Evolutionary conservation across 768 basidiomycete genomes (phyloP).

Genomic region (Termitomyces sp.): DNA sequence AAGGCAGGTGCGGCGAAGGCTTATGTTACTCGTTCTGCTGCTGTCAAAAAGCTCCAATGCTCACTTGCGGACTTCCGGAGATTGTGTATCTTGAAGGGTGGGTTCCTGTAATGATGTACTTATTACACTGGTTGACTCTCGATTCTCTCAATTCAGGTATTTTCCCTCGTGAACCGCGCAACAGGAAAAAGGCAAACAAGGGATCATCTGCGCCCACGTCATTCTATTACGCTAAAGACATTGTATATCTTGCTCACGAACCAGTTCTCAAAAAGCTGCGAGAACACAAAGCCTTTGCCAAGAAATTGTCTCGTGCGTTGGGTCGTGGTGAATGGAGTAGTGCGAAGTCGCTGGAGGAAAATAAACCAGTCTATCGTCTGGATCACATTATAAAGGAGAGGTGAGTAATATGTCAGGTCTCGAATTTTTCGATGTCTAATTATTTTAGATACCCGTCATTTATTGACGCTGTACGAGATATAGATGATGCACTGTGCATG

Average conservation of each 20-base stretch:
- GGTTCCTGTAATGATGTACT: conserved; percentile 18
- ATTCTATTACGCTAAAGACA: conserved; percentile 98
- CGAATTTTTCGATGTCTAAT: conserved; percentile 5
- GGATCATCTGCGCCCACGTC: conserved; percentile 96
- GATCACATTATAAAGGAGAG: conserved; percentile 99
- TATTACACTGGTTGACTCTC: conserved; percentile 9
- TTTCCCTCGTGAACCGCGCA: conserved; percentile 93
- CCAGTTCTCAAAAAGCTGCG: conserved; percentile 90
- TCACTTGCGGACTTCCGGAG: conserved; percentile 96
- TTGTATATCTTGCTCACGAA: conserved; percentile 95
- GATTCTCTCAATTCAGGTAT: conserved; percentile 56
- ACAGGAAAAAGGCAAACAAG: conserved; percentile 93
- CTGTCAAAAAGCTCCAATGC: conserved; percentile 94
- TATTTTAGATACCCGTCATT: conserved; percentile 88
- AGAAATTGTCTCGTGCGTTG: conserved; percentile 90
- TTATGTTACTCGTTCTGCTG: conserved; percentile 85
- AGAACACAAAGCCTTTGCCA: conserved; percentile 98
- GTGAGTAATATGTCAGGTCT: conserved; percentile 38
- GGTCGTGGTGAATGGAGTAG: conserved; percentile 94
- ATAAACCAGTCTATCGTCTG: conserved; percentile 85
- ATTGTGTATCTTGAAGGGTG: conserved; percentile 96
- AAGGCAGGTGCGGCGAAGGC: conserved; percentile 91
- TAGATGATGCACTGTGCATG: conserved; percentile 97
- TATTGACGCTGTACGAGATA: conserved; percentile 90
- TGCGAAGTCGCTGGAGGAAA: conserved; percentile 91